phyloP scores from a whole-genome alignment of 768 basidiomycete species.

The Suillus paluster region DNA sequence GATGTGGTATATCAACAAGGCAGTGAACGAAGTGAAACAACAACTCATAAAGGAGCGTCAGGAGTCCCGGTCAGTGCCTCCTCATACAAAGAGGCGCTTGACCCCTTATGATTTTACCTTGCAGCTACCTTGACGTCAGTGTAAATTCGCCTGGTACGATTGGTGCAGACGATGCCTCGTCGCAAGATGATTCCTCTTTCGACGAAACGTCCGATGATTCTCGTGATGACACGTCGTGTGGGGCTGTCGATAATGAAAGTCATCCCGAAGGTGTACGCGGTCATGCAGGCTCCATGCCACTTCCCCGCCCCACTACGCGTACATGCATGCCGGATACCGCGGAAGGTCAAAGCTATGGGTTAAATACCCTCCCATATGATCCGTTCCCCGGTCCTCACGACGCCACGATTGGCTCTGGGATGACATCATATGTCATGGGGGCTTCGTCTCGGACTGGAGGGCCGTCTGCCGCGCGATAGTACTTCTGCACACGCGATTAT shows the following conservation, averaged over 20 bases:
- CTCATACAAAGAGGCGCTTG: neutral
- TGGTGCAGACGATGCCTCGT: neutral
- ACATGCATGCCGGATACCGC: neutral
- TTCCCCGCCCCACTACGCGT: neutral
- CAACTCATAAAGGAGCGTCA: slow-evolving; percentile 63
- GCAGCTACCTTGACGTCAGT: neutral
- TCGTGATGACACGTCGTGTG: neutral
- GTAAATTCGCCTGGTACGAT: neutral
- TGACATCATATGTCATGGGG: neutral
- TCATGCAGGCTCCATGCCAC: too few relatives aligned
- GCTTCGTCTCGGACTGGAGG: neutral
- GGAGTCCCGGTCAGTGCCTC: slow-evolving; percentile 55
- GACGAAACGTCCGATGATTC: neutral
- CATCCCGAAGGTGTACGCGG: neutral
- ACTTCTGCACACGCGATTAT: neutral
- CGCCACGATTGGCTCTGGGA: neutral
- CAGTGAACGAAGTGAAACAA: slow-evolving; percentile 68
- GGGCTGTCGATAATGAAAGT: neutral
- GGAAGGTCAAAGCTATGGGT: neutral
- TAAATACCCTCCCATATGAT: neutral
- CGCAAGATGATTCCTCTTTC: neutral
- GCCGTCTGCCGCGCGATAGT: neutral
- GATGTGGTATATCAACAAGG: slow-evolving; percentile 75
- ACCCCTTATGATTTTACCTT: neutral
- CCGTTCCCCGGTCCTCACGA: neutral